Conservation (phyloP, 2,329 filamentous ascomycete genomes). For the Drechslera avenae region DNA sequence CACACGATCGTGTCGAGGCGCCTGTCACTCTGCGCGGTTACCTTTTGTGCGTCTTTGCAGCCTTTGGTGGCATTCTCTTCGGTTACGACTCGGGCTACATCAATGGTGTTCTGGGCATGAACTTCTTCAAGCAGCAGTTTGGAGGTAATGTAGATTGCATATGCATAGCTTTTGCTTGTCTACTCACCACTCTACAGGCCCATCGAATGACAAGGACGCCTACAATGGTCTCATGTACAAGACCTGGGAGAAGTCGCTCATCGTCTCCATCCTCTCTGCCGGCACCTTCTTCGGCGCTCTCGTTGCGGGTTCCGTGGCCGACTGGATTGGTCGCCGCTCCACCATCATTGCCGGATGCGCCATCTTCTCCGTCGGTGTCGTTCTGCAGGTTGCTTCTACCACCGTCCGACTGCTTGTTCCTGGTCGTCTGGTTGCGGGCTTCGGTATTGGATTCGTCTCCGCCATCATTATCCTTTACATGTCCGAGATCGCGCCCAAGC, state of each 20-base stretch:
- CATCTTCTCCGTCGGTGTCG: slow-evolving; percentile 48
- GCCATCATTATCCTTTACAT: slow-evolving; percentile 69
- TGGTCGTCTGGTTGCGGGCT: slow-evolving; percentile 48
- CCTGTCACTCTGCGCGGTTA: slow-evolving; percentile 55
- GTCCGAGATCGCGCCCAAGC: slow-evolving; percentile 75
- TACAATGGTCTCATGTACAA: slow-evolving; percentile 43
- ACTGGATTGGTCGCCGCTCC: slow-evolving; percentile 71
- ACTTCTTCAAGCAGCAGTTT: slow-evolving; percentile 45
- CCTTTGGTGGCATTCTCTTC: slow-evolving; percentile 70
- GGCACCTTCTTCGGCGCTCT: slow-evolving; percentile 81
- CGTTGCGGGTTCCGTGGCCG: slow-evolving; percentile 69
- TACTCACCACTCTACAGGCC: slow-evolving; percentile 54
- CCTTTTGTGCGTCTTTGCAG: slow-evolving; percentile 54
- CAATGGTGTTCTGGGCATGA: slow-evolving; percentile 63
- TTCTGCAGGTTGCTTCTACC: slow-evolving; percentile 46
- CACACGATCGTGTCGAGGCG: slow-evolving; percentile 60
- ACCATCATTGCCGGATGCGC: slow-evolving; percentile 55
- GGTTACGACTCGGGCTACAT: slow-evolving; percentile 81
- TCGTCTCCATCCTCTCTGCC: slow-evolving; percentile 81
- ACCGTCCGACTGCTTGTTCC: slow-evolving; percentile 42
- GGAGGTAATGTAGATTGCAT: slow-evolving; percentile 45
- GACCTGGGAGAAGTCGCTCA: slow-evolving; percentile 66
- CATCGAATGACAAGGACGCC: slow-evolving; percentile 46
- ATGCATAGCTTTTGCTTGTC: not conserved
- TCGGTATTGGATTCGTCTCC: slow-evolving; percentile 49